These are phyloP conservation scores for Kewa caespitosa DNA, from an alignment of 179 eudicot genomes.

Conservation along the genomic window DNA sequence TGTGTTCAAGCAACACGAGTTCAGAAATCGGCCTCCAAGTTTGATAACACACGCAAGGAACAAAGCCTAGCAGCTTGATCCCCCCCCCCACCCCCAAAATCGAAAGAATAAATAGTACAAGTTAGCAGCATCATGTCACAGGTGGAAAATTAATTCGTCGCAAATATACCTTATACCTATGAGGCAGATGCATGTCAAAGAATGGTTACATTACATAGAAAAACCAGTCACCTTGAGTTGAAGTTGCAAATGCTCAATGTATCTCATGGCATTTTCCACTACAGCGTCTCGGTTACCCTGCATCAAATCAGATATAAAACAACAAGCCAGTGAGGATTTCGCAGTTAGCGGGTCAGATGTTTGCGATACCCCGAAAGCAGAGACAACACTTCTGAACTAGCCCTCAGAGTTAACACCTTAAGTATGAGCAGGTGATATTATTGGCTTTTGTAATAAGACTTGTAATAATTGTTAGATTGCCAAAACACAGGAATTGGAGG, in stretches of 20 bases:
- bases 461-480: too few species aligned
- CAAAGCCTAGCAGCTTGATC: not conserved
- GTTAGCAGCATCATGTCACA: not conserved
- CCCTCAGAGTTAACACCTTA: too few species aligned
- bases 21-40: not conserved
- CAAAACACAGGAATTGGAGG: too few species aligned
- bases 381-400: too few species aligned
- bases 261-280: not conserved
- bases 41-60: not conserved
- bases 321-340: not conserved
- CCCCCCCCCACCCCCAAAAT: not conserved
- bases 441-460: too few species aligned
- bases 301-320: not conserved
- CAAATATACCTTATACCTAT: not conserved
- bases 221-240: conserved; percentile 6
- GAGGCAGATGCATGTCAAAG: not conserved
- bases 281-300: conserved; percentile 3
- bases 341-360: too few species aligned
- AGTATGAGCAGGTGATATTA: too few species aligned
- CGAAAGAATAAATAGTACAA: not conserved
- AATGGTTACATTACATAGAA: not conserved
- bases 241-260: conserved; percentile 14
- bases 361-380: too few species aligned
- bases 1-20: not conserved
- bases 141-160: not conserved